Base-by-base conservation (phyloP, 257 asterid genomes). In the Parsonsia alboflavescens region DNA sequence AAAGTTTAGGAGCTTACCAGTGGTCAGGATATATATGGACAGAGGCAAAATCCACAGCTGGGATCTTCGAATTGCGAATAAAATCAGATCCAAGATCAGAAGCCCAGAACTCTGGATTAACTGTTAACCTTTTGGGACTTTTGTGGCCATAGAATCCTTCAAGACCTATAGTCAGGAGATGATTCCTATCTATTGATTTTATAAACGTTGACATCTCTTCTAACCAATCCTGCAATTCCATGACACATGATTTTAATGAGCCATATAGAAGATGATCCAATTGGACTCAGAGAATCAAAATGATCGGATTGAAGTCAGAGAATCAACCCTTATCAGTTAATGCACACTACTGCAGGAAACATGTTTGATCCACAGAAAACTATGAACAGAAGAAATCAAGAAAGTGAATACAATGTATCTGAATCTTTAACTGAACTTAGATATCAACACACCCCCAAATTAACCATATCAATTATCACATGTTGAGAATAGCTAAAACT, bases 131-230 rank as follows among this genome's bases (percentile, higher is more conserved):
- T 85, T 91, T 92, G 21, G 93, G 86, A 77, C 89, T 88, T 84
- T 86, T 95, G 22, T 93, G 96, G 75, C 99, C 99, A 63, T 92
- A 92, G 78, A 95, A 95, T 82, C 99, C 99, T 89, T 95, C 99
- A 46, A 92, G 96, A 45, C 99, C 99, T 39, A 92, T 93, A 0
- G 99, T 95, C 39, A 95, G 71, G 73, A 95, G 86, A 86, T 95
- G 99, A 71, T 88, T 92, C 74, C 81, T 80, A 85, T 95, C 99
- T 24, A 95, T 88, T 73, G 92, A 88, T 81, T 95, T 95, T 59
- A 90, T 84, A 67, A 86, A 95, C 45, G 87, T 74, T 17, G 99
- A 92, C 99, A 95, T 95, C 80, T 95, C 98, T 88, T 88, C 96
- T 56, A 95, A 88, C 99, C 99, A 95, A 71, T 91, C 99, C 99